Base-by-base conservation (phyloP, 1,139 yeast species). In the Geotrichum candidum region DNA sequence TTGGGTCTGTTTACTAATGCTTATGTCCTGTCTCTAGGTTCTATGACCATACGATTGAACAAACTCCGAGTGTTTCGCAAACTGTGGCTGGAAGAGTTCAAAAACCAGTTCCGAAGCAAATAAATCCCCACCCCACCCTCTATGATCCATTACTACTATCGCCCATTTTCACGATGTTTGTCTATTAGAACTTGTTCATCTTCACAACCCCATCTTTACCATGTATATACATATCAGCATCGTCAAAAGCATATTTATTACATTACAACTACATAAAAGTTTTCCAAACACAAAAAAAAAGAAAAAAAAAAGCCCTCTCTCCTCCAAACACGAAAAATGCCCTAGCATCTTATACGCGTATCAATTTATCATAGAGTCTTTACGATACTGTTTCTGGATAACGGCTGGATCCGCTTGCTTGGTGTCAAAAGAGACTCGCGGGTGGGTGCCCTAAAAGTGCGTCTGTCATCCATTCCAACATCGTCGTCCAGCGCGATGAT, bases 401-500 rank as follows among this genome's bases (percentile, higher is more conserved):
- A 59, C 23, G 71, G 69, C 54, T 67, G 69, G 7, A 69, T 68
- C 46, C 71, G 57, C 29, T 64, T 63, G 6, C 69, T 69, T 1
- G 73, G 72, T 3, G 77, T 73, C 2, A 76, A 79, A 59, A 79
- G 70, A 18, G 80, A 75, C 65, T 80, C 81, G 61, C 83, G 75
- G 22, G 80, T 80, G 5, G 91, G 87, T 63, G 78, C 78, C 63
- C 80, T 78, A 75, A 90, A 84, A 9, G 83, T 80, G 57, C 78
- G 77, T 68, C 83, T 83, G 63, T 81, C 83, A 15, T 82, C 84
- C 82, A 87, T 78, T 1, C 86, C 82, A 31, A 88, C 92, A 71
- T 88, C 92, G 71, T 88, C 83, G 63, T 84, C 84, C 65, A 85
- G 76, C 1, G 94, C 87, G 59, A 89, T 80, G 64, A 89, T 83